Base-by-base conservation (phyloP, 1,139 yeast species). In the Pichia sp. region DNA sequence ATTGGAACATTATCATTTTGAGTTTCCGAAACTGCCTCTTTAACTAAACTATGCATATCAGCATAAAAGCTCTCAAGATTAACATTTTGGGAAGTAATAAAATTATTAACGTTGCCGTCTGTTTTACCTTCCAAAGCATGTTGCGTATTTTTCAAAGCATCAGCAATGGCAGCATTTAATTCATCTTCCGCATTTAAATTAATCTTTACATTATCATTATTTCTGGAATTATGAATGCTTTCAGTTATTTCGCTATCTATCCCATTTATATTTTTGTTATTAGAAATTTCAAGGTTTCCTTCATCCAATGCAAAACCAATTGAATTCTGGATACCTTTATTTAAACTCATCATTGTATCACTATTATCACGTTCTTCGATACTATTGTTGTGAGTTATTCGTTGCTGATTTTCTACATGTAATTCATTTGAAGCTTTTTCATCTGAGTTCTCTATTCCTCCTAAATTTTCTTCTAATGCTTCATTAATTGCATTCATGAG, bases 161-260 rank as follows among this genome's bases (percentile, higher is more conserved):
- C 50, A 25, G 42, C 48, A 30, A 52, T 52, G 7, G 49, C 56
- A 6, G 43, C 45, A 20, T 42, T 47, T 8, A 53, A 35, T 39
- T 55, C 59, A 22, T 50, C 30, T 32, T 49, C 54, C 4, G 52
- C 50, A 27, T 44, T 42, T 16, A 30, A 20, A 23, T 34, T 25
- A 8, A 9, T 16, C 9, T 12, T 27, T 6, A 16, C 30, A 10
- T 10, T n/a, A 4, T 6, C 23, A 30, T 20, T 31, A 7, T 9
- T 22, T 10, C 7, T 22, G 10, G 35, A 11, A 11, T 22, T 22
- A 11, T 22, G 22, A 23, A 22, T 32, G 3, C 12, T 20, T 32
- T 32, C 16, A 16, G 16, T 16, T 16, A 16, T 16, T 16, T 16
- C 16, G 16, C 16, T 16, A 16, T 16, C 16, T 16, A 16, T 16